phyloP scores from a whole-genome alignment of 192 early-diverging fungal genomes.

The Linnemannia hyalina region DNA sequence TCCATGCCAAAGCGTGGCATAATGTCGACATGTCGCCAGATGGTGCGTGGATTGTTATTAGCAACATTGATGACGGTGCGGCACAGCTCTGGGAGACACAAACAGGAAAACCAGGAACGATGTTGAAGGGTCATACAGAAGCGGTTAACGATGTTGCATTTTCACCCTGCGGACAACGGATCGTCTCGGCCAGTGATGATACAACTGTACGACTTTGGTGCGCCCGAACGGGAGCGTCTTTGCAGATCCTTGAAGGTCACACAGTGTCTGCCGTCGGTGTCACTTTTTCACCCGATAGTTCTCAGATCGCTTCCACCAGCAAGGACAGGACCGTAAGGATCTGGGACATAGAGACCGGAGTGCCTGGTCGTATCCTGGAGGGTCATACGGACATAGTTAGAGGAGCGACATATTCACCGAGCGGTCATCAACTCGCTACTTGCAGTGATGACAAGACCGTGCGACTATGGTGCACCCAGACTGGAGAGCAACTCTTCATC shows the following conservation, averaged over 20 bases:
- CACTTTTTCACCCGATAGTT: background rate
- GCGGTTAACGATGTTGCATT: background rate
- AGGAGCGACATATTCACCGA: background rate
- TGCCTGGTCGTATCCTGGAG: background rate
- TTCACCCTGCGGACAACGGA: background rate
- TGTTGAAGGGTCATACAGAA: background rate
- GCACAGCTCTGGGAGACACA: background rate
- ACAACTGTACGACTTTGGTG: background rate
- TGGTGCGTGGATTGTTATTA: background rate
- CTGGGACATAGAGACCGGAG: background rate
- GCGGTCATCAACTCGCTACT: background rate
- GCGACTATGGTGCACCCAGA: background rate
- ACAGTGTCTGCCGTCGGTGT: background rate
- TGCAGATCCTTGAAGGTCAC: background rate
- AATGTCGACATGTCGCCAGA: background rate
- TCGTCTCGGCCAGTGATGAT: background rate
- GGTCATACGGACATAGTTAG: background rate
- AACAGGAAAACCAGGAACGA: background rate
- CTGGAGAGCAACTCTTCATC: background rate
- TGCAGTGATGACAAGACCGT: background rate
- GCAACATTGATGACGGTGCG: background rate
- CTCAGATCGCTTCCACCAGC: background rate
- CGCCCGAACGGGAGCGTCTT: background rate
- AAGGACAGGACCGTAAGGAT: background rate
- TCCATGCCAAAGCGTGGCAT: background rate